A percentile compares a stretch with the other conserved stretches of the same genome.
Evolutionary conservation across 2,329 filamentous ascomycete species (phyloP).

Genomic region (Xylaria sp.): DNA sequence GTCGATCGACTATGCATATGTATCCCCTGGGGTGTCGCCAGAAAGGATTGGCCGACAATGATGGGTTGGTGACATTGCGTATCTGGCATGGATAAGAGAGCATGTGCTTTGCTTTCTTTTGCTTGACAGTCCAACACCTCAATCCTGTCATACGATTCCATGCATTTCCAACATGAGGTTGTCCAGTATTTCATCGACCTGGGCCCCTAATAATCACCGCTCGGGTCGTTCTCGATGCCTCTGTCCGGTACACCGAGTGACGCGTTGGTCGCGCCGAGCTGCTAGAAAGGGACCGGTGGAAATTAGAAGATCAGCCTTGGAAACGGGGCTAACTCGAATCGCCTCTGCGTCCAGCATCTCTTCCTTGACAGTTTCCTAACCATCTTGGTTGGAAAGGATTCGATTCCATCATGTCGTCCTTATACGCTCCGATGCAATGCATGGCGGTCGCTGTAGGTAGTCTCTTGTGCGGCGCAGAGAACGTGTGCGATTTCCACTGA

Average conservation of each 20-base stretch:
- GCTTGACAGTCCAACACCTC: neutral
- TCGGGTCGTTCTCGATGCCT: slow-evolving; percentile 1
- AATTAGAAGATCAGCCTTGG: neutral
- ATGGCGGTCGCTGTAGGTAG: neutral
- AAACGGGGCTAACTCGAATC: neutral
- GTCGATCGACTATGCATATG: slow-evolving; percentile 20
- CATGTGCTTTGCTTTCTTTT: slow-evolving; percentile 1
- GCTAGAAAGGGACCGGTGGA: slow-evolving; percentile 14
- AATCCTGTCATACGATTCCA: slow-evolving; percentile 6
- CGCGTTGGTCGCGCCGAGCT: neutral
- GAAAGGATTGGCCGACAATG: slow-evolving; percentile 4
- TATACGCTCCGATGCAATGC: slow-evolving; percentile 6
- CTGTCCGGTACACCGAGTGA: neutral
- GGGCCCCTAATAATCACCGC: neutral
- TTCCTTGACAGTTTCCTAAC: neutral
- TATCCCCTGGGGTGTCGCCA: neutral
- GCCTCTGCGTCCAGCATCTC: neutral
- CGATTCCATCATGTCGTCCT: slow-evolving; percentile 6
- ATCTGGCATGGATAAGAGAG: neutral
- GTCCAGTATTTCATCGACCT: neutral
- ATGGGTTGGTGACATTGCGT: slow-evolving; percentile 3
- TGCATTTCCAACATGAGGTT: slow-evolving; percentile 12
- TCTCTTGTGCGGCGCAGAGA: slow-evolving; percentile 14
- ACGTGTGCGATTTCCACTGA: slow-evolving; percentile 16
- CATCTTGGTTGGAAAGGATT: neutral